Evolutionary conservation across 176 grass and related monocot species (phyloP), one percentile per base, ranked within the genome.

Genomic region (Metroxylon sagu): DNA sequence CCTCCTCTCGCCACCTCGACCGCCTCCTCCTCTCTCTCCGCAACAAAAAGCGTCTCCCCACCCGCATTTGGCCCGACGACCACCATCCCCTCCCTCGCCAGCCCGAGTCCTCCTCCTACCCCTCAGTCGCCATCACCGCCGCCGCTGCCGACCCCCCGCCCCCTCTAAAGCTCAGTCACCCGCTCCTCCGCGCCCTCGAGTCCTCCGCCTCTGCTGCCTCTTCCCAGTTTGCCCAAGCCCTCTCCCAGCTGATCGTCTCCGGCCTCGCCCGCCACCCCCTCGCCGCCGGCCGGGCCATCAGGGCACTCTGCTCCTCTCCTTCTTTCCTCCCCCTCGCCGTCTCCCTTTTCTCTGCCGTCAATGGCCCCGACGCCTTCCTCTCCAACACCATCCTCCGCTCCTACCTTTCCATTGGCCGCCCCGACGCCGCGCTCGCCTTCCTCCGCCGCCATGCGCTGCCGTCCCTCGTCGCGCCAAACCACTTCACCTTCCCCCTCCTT

Each of bases 401-500:
- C 26, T 68, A 43, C 29, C 50, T 75, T 4, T 60, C 69, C 60
- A 70, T 69, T 66, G 73, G 66, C n/a, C 81, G 70, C 19, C 25
- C 66, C 3, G 77, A 81, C 52, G 52, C 67, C 17, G 74, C 80
- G 31, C 61, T 89, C 53, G 55, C 77, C 61, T 84, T 84, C 66
- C 67, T 78, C 26, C 74, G 83, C 69, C 65, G 60, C 8, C 70
- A 71, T 3, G 77, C 73, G 39, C 73, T 73, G 43, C 74, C 80
- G 29, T 74, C 73, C 5, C 14, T 59, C 19, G 69, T 76, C 7
- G 39, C 58, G 21, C 50, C 64, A 1, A 57, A 49, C 59, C 70
- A 62, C 50, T 58, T 69, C 64, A 82, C 86, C n/a, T 76, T 79
- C 39, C 50, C 52, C 27, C 71, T 89, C 59, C 54, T 89, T 7